Evolutionary conservation across 768 basidiomycete species (phyloP).

Genomic region (Lyophyllum semitale): DNA sequence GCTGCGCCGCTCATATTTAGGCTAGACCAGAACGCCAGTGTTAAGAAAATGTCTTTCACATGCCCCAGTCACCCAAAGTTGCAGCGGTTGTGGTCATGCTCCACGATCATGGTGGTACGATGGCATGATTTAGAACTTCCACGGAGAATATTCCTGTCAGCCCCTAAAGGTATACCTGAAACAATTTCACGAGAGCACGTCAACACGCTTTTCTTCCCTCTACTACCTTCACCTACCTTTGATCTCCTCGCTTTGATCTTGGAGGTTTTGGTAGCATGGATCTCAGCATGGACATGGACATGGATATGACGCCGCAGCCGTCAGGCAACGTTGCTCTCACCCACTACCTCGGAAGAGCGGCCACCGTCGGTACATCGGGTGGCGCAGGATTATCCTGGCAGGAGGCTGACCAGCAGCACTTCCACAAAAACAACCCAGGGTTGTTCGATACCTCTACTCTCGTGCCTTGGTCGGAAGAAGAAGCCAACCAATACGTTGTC

Average conservation of each 20-base stretch:
- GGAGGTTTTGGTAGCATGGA: slow-evolving; percentile 8
- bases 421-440: not conserved
- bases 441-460: slow-evolving; percentile 4
- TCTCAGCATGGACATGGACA: slow-evolving; percentile 17
- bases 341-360: slow-evolving; percentile 8
- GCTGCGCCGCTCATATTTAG: not conserved
- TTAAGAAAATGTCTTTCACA: not conserved
- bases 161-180: slow-evolving; percentile 14
- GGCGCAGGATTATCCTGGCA: slow-evolving; percentile 8
- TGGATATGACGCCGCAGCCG: slow-evolving; percentile 12
- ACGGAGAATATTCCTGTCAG: slow-evolving; percentile 12
- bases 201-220: slow-evolving; percentile 7
- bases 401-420: slow-evolving; percentile 14
- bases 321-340: slow-evolving; percentile 6
- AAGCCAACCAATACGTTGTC: slow-evolving; percentile 10
- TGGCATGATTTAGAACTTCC: slow-evolving; percentile 1
- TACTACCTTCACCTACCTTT: slow-evolving; percentile 1
- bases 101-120: slow-evolving; percentile 6
- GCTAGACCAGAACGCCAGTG: not conserved
- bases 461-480: slow-evolving; percentile 10
- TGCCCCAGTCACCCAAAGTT: not conserved
- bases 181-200: slow-evolving; percentile 7
- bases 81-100: not conserved
- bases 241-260: not conserved
- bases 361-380: not conserved